A percentile compares a stretch with the other conserved stretches of the same genome.
These are phyloP conservation scores for Iris pallida DNA, from an alignment of 116 monocot species.

Conservation along the genomic window DNA sequence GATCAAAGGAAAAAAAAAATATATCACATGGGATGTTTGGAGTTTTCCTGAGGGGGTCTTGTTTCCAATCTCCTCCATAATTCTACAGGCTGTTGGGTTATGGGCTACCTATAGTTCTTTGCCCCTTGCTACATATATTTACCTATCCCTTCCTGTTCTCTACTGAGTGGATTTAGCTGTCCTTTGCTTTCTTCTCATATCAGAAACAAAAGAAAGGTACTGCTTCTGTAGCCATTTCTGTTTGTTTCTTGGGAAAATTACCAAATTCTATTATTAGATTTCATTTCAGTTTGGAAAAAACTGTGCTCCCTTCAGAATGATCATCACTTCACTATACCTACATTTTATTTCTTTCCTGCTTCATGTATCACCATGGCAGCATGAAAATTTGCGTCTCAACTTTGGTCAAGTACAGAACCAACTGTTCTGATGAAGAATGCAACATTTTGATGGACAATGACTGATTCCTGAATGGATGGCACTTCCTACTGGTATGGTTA, in stretches of 20 bases:
- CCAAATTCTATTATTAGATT: background rate
- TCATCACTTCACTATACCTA: background rate
- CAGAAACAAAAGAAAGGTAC: background rate
- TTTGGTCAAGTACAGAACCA: no score
- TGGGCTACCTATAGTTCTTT: constrained; percentile 8
- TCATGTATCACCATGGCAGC: background rate
- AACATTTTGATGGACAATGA: no score
- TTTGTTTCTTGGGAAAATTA: constrained; percentile 5
- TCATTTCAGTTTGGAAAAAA: no score
- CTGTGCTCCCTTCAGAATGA: no score
- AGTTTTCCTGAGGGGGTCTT: constrained; percentile 14
- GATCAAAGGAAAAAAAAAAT: constrained; percentile 5
- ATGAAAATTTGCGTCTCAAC: background rate
- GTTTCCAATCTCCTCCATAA: constrained; percentile 8
- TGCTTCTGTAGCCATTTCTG: constrained; percentile 4
- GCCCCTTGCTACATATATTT: no score
- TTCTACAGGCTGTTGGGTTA: constrained; percentile 27
- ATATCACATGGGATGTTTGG: constrained; percentile 57
- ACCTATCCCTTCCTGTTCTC: background rate
- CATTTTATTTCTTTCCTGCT: background rate
- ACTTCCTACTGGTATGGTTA: no score
- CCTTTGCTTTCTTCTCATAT: background rate
- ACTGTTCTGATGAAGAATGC: no score
- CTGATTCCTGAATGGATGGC: no score
- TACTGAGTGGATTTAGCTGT: background rate